Percentiles rank a stretch among this genome's conserved stretches.
Evolutionary conservation across 2,329 filamentous ascomycete species (phyloP).

Genomic region (Claviceps sp.): DNA sequence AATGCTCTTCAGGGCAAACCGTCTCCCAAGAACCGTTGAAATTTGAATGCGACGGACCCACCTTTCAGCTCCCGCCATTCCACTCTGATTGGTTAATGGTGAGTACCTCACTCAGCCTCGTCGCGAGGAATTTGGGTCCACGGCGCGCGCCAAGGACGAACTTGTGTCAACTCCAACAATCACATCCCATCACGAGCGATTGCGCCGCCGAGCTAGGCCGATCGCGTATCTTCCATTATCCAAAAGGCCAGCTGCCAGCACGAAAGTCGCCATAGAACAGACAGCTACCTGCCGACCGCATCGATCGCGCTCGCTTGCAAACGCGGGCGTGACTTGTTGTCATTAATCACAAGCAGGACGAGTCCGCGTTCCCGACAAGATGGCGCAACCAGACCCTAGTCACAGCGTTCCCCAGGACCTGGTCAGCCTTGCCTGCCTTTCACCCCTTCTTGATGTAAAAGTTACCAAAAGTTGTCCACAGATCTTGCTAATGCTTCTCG

Average conservation of each 20-base stretch:
- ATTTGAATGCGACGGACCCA: neutral
- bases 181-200: conserved; percentile 5
- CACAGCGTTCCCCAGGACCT: conserved; percentile 29
- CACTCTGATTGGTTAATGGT: conserved; percentile 14
- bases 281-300: neutral
- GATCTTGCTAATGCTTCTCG: conserved; percentile 9
- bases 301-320: neutral
- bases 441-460: neutral
- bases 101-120: conserved; percentile 14
- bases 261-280: neutral
- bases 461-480: neutral
- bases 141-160: conserved; percentile 7
- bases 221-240: neutral
- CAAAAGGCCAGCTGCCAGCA: neutral
- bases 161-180: conserved; percentile 6
- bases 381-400: conserved; percentile 29
- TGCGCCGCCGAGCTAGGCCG: conserved; percentile 6
- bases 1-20: too few relatives aligned
- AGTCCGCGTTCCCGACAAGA: conserved; percentile 11
- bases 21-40: too few relatives aligned
- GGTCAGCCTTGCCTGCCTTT: conserved; percentile 16
- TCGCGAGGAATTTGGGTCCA: conserved; percentile 24
- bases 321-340: neutral
- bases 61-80: neutral
- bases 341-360: neutral